phyloP scores from a whole-genome alignment of 139 green algal genomes.

The Parachlorella kessleri region DNA sequence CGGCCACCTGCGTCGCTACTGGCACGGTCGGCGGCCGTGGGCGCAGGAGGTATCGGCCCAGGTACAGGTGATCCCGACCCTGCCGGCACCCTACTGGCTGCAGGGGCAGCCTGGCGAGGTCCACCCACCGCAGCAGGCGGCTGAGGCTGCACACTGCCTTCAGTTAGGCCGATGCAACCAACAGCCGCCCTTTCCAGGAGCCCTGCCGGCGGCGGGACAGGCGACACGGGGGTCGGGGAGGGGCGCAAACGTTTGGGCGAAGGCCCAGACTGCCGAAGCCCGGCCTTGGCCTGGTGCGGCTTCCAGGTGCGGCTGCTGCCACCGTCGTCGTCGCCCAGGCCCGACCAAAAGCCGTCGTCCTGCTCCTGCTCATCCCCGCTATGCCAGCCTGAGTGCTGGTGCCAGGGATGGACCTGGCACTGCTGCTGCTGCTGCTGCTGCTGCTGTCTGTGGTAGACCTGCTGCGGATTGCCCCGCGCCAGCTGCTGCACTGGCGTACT shows the following conservation, averaged over 20 bases:
- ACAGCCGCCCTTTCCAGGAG: neutral
- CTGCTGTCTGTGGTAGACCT: too few species aligned
- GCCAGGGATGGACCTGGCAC: neutral
- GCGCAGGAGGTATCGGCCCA: neutral
- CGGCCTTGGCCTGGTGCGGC: too few species aligned
- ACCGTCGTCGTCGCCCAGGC: neutral
- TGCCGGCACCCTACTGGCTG: neutral
- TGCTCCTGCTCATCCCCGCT: neutral
- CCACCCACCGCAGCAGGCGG: neutral
- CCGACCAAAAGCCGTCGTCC: neutral
- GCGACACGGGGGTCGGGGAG: too few species aligned
- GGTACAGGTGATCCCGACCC: neutral
- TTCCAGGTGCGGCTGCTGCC: neutral
- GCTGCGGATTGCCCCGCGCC: too few species aligned
- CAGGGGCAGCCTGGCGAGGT: too few species aligned
- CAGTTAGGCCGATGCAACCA: constrained; percentile 5
- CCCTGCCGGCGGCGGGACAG: neutral
- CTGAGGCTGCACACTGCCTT: neutral
- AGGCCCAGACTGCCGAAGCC: too few species aligned
- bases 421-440: neutral
- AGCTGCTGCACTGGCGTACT: too few species aligned
- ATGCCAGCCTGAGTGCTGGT: neutral
- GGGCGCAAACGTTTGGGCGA: neutral
- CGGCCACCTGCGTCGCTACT: neutral
- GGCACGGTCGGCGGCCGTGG: neutral